phyloP scores from a whole-genome alignment of 805 yeast genomes.

The Sungouiella thailandica region DNA sequence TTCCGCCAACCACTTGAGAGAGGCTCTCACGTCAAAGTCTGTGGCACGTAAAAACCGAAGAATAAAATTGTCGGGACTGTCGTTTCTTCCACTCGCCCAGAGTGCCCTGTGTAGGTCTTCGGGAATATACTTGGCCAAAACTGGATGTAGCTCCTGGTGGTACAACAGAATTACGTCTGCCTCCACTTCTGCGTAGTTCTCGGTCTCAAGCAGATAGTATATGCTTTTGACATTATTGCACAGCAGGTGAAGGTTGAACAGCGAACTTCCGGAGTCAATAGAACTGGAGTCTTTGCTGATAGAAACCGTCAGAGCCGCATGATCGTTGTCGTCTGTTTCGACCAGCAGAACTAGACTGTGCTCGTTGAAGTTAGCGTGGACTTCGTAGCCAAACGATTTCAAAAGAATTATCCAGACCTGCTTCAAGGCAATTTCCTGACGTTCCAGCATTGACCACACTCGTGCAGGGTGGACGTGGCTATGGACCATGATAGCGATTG shows the following conservation, averaged over 20 bases:
- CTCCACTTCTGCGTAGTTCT: slow-evolving; percentile 2
- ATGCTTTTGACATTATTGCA: slow-evolving; percentile 5
- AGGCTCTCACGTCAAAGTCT: slow-evolving; percentile 3
- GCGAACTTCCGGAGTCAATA: slow-evolving; percentile 1
- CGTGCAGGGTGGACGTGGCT: slow-evolving; percentile 3
- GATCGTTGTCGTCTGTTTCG: neutral
- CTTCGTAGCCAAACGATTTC: slow-evolving; percentile 10
- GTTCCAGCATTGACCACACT: slow-evolving; percentile 6
- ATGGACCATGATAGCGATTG: neutral
- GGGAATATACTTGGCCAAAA: slow-evolving; percentile 3
- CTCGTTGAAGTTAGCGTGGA: slow-evolving; percentile 1
- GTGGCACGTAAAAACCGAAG: slow-evolving; percentile 7
- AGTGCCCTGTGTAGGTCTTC: slow-evolving; percentile 12
- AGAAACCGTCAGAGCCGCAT: neutral
- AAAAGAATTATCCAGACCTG: slow-evolving; percentile 11
- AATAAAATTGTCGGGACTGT: slow-evolving; percentile 7
- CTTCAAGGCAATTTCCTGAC: slow-evolving; percentile 11
- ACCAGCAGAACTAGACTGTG: neutral
- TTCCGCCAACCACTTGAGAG: slow-evolving; percentile 8
- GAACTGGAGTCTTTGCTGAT: neutral
- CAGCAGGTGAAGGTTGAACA: slow-evolving; percentile 4
- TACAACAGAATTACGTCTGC: slow-evolving; percentile 5
- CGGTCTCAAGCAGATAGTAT: slow-evolving; percentile 7
- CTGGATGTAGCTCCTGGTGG: slow-evolving; percentile 4
- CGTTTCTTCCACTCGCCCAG: slow-evolving; percentile 10